A percentile compares a stretch with the other conserved stretches of the same genome.
Evolutionary conservation across 2,329 filamentous ascomycete genomes (phyloP).

Genomic region (Orbilia brochopaga): DNA sequence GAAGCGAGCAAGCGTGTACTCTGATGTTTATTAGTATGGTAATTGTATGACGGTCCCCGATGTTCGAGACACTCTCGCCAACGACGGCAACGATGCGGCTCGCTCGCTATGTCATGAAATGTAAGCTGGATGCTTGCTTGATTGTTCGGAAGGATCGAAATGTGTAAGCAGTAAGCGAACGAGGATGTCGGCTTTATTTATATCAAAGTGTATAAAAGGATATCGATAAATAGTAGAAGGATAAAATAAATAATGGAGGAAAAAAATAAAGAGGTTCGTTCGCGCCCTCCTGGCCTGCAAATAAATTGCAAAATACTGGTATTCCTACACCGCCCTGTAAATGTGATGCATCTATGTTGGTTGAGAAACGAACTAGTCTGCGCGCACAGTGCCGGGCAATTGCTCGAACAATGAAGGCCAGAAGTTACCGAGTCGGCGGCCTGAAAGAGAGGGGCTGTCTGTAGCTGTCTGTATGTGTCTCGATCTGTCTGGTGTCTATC

Average conservation of each 20-base stretch:
- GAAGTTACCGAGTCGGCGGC: conserved; percentile 38
- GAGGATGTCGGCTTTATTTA: not conserved
- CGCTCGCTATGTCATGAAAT: not conserved
- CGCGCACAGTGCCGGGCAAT: conserved; percentile 41
- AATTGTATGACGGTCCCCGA: not conserved
- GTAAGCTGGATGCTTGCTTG: not conserved
- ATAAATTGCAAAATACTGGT: conserved; percentile 29
- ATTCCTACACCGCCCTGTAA: conserved; percentile 46
- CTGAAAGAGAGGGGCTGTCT: conserved; percentile 6
- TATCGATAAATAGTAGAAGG: not conserved
- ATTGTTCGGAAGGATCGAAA: not conserved
- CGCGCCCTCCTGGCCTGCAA: conserved; percentile 15
- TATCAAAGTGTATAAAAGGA: not conserved
- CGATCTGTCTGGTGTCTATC: conserved; percentile 14
- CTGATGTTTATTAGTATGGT: conserved; percentile 1
- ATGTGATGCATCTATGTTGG: conserved; percentile 19
- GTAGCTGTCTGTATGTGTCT: conserved; percentile 1
- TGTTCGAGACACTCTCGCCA: not conserved
- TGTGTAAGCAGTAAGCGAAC: not conserved
- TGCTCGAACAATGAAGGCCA: conserved; percentile 23
- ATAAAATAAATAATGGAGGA: conserved; percentile 10
- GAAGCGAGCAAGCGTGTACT: conserved; percentile 2
- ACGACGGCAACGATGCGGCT: not conserved
- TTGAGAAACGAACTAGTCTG: conserved; percentile 17
- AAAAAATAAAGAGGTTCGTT: conserved; percentile 16